These are phyloP conservation scores for Puccinia horiana DNA, from an alignment of 1,284 basidiomycete genomes.

Conservation along the genomic window DNA sequence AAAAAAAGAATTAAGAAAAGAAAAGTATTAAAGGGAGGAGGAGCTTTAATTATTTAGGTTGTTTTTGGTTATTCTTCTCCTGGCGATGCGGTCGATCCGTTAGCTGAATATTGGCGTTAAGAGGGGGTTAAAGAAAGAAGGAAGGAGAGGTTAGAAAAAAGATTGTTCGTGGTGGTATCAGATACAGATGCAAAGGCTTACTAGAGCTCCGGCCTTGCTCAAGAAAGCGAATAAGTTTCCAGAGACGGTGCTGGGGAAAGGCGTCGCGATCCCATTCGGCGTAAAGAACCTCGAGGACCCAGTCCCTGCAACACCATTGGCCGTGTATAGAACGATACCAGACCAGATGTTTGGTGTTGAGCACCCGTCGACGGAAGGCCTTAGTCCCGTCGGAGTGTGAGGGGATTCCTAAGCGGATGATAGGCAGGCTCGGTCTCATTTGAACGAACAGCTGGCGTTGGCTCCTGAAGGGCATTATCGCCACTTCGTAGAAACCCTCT, in stretches of 20 bases:
- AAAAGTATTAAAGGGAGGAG: no score
- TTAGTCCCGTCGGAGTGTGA: not conserved
- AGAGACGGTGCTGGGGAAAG: not conserved
- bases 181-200: not conserved
- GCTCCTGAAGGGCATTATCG: not conserved
- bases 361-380: not conserved
- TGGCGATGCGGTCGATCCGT: no score
- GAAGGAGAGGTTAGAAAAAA: no score
- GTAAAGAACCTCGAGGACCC: not conserved
- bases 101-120: no score
- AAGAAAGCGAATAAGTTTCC: not conserved
- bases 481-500: not conserved
- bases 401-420: not conserved
- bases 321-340: not conserved
- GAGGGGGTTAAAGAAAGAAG: no score
- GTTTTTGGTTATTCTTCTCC: no score
- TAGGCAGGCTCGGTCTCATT: not conserved
- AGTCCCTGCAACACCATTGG: constrained; percentile 6
- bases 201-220: not conserved
- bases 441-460: not conserved
- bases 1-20: no score
- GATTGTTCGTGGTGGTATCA: no score
- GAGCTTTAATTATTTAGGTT: no score
- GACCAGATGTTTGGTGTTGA: not conserved
- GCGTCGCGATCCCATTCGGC: not conserved